Evolutionary conservation across 495 filamentous ascomycete species (phyloP), one percentile per base, ranked within the genome.

Genomic region (Lepraria neglecta): DNA sequence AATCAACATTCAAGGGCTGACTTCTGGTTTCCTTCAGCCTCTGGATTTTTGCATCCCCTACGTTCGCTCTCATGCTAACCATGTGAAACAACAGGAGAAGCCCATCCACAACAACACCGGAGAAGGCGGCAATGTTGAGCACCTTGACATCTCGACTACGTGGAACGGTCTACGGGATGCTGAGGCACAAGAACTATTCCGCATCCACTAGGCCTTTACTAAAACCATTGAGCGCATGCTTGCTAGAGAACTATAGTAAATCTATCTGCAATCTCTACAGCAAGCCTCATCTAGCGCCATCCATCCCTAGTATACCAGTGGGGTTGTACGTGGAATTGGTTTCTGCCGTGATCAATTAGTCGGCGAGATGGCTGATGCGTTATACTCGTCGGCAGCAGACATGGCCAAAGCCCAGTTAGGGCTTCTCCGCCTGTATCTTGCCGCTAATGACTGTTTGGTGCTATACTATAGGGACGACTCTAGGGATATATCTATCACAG

Each of bases 121-220:
- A n/a, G 9, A 45, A 6, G 51, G n/a, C 45, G 40, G 38, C 21
- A 53, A n/a, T 56, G 35, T 64, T 27, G 62, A 68, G 35, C 60
- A 61, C 21, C 27, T 70, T 21, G 51, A 62, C 24, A 47, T 62
- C 10, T 56, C 54, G 27, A 70, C 67, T 35, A 58, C 48, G 27
- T 69, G 67, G 67, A 67, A 63, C 21, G 64, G 64, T 31, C 54
- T 70, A 5, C 46, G 58, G 19, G 33, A 60, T 44, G 40, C 28
- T 15, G 58, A 60, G 24, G 65, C 61, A 30, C 45, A 62, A 10
- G 48, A 48, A 19, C 55, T 70, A 4, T 56, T 65, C 10, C 47
- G 51, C 12, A 65, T 69, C 50, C 64, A 69, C 31, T 31, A 58
- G 21, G 21, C 47, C 24, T 64, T 67, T 45, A 59, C 51, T 19